Conservation (phyloP, 495 filamentous ascomycete genomes). For the Xylaria curta region DNA sequence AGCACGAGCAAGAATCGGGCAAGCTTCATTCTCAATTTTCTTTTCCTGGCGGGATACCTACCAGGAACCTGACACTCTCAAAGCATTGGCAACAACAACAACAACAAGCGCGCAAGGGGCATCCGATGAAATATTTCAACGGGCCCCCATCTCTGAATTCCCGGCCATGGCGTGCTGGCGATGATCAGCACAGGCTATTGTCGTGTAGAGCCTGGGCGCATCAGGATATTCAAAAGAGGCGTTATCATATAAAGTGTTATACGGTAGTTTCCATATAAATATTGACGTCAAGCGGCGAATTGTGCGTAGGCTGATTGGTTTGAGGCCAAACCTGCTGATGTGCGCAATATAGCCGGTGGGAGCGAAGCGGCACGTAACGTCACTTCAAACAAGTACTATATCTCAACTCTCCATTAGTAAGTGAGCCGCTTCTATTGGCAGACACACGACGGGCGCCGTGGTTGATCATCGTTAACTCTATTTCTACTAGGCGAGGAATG, state of each 20-base stretch:
- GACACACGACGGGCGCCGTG: not conserved
- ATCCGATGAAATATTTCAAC: not conserved
- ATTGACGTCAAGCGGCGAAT: not conserved
- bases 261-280: not conserved
- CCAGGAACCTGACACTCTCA: not conserved
- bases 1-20: conserved; percentile 25
- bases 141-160: not conserved
- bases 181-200: conserved; percentile 30
- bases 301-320: not conserved
- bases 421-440: not conserved
- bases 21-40: conserved; percentile 33
- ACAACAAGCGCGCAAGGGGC: not conserved
- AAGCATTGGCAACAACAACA: not conserved
- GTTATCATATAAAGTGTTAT: conserved; percentile 19
- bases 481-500: conserved; percentile 9
- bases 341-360: conserved; percentile 18
- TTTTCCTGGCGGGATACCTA: not conserved
- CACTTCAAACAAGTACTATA: not conserved
- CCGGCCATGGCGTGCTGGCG: conserved; percentile 12
- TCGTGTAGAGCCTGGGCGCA: conserved; percentile 30
- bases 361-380: conserved; percentile 17
- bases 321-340: conserved; percentile 13
- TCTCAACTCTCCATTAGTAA: not conserved
- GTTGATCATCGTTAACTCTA: not conserved
- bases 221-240: conserved; percentile 23